Conservation (phyloP, 2,329 filamentous ascomycete species). For the Ceratocystis destructans region DNA sequence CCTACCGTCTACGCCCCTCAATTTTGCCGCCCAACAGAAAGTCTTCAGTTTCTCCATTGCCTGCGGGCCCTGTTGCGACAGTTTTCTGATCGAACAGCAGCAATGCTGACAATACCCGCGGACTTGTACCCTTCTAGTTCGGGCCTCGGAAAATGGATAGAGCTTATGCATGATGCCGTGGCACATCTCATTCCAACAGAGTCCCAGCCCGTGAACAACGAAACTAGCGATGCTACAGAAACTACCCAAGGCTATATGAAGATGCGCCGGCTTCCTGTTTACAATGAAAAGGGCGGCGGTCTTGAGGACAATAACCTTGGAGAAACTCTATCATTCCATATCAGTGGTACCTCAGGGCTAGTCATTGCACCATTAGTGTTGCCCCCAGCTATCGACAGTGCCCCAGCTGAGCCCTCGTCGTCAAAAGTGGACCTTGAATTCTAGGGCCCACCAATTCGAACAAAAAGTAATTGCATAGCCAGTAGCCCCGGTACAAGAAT, state of each 20-base stretch:
- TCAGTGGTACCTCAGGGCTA: slow-evolving; percentile 68
- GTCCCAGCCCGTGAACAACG: slow-evolving; percentile 15
- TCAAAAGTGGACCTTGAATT: slow-evolving; percentile 30
- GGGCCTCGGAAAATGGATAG: slow-evolving; percentile 72
- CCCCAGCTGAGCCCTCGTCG: slow-evolving; percentile 22
- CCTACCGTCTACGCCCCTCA: slow-evolving; percentile 68
- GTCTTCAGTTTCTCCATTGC: slow-evolving; percentile 69
- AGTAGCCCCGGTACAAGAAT: not conserved
- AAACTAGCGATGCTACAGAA: slow-evolving; percentile 10
- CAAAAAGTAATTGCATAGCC: not conserved
- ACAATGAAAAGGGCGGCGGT: slow-evolving; percentile 79
- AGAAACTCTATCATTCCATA: slow-evolving; percentile 79
- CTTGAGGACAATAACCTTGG: slow-evolving; percentile 52
- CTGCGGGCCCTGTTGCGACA: slow-evolving; percentile 61
- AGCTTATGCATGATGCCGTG: slow-evolving; percentile 71
- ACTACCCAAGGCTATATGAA: slow-evolving; percentile 59
- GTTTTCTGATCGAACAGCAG: slow-evolving; percentile 51
- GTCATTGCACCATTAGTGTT: slow-evolving; percentile 79
- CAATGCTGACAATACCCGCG: slow-evolving; percentile 63
- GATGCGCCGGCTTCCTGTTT: slow-evolving; percentile 68
- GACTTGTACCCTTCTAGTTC: slow-evolving; percentile 63
- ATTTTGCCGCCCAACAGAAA: slow-evolving; percentile 53
- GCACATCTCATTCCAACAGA: slow-evolving; percentile 47
- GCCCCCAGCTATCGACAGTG: slow-evolving; percentile 65
- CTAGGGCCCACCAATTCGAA: not conserved